A percentile compares a stretch with the other conserved stretches of the same genome.
Evolutionary conservation across 2,329 filamentous ascomycete genomes (phyloP).

Genomic region (Colletotrichum nymphaeae): DNA sequence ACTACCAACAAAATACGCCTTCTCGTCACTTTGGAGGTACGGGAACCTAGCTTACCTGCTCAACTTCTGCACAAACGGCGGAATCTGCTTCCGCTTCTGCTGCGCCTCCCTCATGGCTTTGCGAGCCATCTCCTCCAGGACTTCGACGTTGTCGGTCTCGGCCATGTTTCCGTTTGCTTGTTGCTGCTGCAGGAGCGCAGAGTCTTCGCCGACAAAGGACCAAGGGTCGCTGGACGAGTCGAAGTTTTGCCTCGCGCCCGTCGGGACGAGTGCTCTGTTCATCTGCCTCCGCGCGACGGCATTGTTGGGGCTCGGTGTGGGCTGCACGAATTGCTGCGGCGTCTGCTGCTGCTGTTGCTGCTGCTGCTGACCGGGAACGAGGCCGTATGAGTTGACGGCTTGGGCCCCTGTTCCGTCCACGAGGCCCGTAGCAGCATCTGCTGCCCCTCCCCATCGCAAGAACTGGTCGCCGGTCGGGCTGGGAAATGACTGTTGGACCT

Average conservation of each 20-base stretch:
- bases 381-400: slow-evolving; percentile 50
- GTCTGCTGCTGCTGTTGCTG: slow-evolving; percentile 49
- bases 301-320: slow-evolving; percentile 43
- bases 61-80: slow-evolving; percentile 96
- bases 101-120: slow-evolving; percentile 89
- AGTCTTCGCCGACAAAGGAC: slow-evolving; percentile 57
- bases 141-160: slow-evolving; percentile 79
- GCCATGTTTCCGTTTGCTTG: slow-evolving; percentile 43
- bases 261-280: slow-evolving; percentile 62
- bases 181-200: slow-evolving; percentile 44
- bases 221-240: slow-evolving; percentile 53
- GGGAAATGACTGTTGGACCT: slow-evolving; percentile 60
- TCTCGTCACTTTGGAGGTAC: not conserved
- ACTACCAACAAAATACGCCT: not conserved
- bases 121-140: slow-evolving; percentile 82
- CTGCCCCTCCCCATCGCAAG: slow-evolving; percentile 56
- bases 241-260: slow-evolving; percentile 51
- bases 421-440: slow-evolving; percentile 49
- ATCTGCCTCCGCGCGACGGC: slow-evolving; percentile 64
- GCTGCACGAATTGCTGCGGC: slow-evolving; percentile 42
- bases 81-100: slow-evolving; percentile 93
- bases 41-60: slow-evolving; percentile 78
- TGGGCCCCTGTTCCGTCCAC: slow-evolving; percentile 47
- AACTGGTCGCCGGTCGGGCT: slow-evolving; percentile 60
- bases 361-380: slow-evolving; percentile 51